These are phyloP conservation scores for Podaxis pistillaris DNA, from an alignment of 768 basidiomycete genomes.

Conservation along the genomic window DNA sequence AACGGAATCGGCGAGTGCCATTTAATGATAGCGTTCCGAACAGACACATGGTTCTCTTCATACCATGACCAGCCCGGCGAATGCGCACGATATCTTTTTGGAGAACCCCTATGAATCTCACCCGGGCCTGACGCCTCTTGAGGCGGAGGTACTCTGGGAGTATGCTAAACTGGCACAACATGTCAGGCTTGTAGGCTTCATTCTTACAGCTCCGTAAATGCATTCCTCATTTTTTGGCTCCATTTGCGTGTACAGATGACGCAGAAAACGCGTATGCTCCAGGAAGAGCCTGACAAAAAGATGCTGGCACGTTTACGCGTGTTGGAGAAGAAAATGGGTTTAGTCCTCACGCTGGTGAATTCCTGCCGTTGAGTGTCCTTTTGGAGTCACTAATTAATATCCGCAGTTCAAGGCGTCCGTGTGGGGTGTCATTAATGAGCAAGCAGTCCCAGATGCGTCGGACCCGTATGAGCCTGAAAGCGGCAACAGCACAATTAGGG, in stretches of 20 bases:
- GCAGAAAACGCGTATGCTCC: conserved; percentile 63
- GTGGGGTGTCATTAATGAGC: conserved; percentile 90
- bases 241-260: conserved; percentile 46
- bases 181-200: conserved; percentile 63
- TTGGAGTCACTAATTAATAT: conserved; percentile 1
- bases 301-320: conserved; percentile 74
- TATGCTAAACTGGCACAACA: conserved; percentile 86
- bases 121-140: conserved; percentile 59
- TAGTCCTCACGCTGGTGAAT: conserved; percentile 88
- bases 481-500: conserved; percentile 27
- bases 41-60: neutral
- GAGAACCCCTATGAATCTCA: conserved; percentile 76
- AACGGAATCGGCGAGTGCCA: conserved; percentile 6
- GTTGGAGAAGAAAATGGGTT: conserved; percentile 91
- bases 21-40: neutral
- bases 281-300: conserved; percentile 73
- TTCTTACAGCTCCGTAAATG: neutral
- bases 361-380: neutral
- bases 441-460: conserved; percentile 38
- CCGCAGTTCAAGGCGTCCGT: conserved; percentile 92
- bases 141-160: conserved; percentile 88
- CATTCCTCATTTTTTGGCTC: neutral
- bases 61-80: conserved; percentile 15
- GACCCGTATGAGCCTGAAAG: conserved; percentile 21
- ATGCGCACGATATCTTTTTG: conserved; percentile 41